Conservation (phyloP, 257 asterid species). For the Hygrophila difformis region DNA sequence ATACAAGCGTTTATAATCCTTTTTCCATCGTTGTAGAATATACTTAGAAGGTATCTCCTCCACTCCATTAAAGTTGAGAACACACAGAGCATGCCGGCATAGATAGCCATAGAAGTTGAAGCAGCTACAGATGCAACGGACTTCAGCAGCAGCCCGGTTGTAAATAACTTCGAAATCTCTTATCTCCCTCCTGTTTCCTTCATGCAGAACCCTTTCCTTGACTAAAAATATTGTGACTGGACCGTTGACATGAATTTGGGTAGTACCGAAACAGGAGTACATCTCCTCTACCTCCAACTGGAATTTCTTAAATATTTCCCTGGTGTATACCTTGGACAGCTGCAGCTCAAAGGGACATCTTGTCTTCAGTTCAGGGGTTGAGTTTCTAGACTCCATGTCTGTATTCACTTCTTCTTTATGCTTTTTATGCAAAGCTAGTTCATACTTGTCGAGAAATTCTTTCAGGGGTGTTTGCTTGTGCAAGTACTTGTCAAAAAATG, state of each 20-base stretch:
- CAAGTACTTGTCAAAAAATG: slow-evolving; percentile 57
- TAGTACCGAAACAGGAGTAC: slow-evolving; percentile 79
- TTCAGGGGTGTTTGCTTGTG: slow-evolving; percentile 77
- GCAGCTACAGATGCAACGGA: slow-evolving; percentile 77
- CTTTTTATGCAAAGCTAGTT: slow-evolving; percentile 59
- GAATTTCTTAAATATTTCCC: slow-evolving; percentile 49
- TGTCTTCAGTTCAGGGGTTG: slow-evolving; percentile 49
- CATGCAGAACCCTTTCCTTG: slow-evolving; percentile 51
- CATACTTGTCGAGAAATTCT: slow-evolving; percentile 83
- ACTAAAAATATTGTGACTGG: slow-evolving; percentile 48
- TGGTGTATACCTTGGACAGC: slow-evolving; percentile 52
- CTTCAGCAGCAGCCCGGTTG: slow-evolving; percentile 44
- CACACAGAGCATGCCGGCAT: slow-evolving; percentile 69
- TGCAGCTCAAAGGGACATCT: slow-evolving; percentile 66
- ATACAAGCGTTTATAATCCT: slow-evolving; percentile 51
- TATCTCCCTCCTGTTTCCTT: slow-evolving; percentile 61
- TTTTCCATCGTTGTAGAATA: slow-evolving; percentile 62
- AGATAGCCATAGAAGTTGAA: slow-evolving; percentile 73
- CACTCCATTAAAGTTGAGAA: slow-evolving; percentile 67
- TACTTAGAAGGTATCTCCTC: slow-evolving; percentile 69
- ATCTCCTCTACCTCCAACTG: slow-evolving; percentile 81
- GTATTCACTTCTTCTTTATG: slow-evolving; percentile 64
- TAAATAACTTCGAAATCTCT: slow-evolving; percentile 61
- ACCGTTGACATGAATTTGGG: slow-evolving; percentile 58
- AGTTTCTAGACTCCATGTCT: slow-evolving; percentile 56